These are phyloP conservation scores for Nothomitra cinnamomea DNA, from an alignment of 2,329 filamentous ascomycete genomes.

Conservation along the genomic window DNA sequence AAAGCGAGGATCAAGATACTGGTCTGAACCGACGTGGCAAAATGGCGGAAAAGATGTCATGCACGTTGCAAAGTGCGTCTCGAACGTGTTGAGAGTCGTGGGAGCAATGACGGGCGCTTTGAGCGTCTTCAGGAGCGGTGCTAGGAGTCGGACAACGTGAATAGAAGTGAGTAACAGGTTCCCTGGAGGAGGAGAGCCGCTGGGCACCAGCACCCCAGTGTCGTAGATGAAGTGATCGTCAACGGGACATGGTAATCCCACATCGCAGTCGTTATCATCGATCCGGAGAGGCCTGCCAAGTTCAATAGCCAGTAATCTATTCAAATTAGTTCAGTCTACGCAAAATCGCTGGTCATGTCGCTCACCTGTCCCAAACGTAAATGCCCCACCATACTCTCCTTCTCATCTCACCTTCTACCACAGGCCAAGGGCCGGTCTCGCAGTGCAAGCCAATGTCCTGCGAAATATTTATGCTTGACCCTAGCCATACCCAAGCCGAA, in stretches of 20 bases:
- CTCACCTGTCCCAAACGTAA: constrained; percentile 69
- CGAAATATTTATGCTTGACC: constrained; percentile 58
- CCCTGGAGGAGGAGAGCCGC: constrained; percentile 39
- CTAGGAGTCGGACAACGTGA: constrained; percentile 63
- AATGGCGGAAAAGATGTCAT: constrained; percentile 57
- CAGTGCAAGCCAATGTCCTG: constrained; percentile 72
- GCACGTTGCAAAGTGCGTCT: constrained; percentile 62
- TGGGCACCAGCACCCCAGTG: constrained; percentile 22
- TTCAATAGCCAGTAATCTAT: constrained; percentile 57
- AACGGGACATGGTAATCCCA: constrained; percentile 41
- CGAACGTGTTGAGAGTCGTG: constrained; percentile 57
- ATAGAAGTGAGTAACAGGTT: constrained; percentile 64
- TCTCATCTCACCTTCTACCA: constrained; percentile 71
- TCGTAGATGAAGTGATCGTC: constrained; percentile 56
- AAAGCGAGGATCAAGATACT: constrained; percentile 54
- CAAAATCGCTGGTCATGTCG: neutral
- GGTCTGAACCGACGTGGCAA: constrained; percentile 49
- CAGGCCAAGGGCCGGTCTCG: constrained; percentile 55
- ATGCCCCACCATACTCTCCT: constrained; percentile 86
- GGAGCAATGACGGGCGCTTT: constrained; percentile 48
- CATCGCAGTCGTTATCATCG: constrained; percentile 76
- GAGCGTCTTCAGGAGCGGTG: constrained; percentile 54
- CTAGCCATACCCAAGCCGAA: constrained; percentile 73
- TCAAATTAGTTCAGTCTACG: neutral
- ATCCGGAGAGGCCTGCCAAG: constrained; percentile 68